Conservation (phyloP, 148 eudicot species). For the Heliamphora exappendiculata region DNA sequence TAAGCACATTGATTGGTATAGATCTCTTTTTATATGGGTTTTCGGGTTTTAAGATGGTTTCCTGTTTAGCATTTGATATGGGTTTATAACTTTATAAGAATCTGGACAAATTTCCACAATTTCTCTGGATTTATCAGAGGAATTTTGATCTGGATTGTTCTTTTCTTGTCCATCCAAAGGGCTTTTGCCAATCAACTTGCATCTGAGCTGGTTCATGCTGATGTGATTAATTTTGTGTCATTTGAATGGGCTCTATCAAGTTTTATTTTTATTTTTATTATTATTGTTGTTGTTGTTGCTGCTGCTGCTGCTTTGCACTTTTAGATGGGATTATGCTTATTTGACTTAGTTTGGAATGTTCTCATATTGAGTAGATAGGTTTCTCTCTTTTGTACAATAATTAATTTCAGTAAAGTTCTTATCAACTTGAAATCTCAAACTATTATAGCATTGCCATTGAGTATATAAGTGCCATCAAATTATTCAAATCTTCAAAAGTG, state of each 20-base stretch:
- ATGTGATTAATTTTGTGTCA: background rate
- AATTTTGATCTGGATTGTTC: background rate
- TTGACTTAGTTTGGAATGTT: background rate
- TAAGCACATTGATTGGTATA: background rate
- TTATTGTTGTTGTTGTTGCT: no score
- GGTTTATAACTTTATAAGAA: background rate
- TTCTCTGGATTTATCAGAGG: background rate
- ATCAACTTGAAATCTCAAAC: no score
- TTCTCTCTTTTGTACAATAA: no score
- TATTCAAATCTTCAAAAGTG: no score
- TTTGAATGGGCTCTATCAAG: background rate
- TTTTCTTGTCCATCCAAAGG: background rate
- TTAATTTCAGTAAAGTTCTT: no score
- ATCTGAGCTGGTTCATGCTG: background rate
- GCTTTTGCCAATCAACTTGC: background rate
- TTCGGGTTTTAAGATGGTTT: background rate
- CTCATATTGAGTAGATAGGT: background rate
- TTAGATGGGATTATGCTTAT: background rate
- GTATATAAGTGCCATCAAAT: no score
- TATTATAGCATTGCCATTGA: no score
- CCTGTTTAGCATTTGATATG: background rate
- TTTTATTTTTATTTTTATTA: background rate
- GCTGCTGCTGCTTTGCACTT: background rate
- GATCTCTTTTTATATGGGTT: background rate
- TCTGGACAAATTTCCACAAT: background rate